A percentile compares a stretch with the other conserved stretches of the same genome.
phyloP scores from a whole-genome alignment of 495 filamentous ascomycete species.

The Aspergillus ellipticus region DNA sequence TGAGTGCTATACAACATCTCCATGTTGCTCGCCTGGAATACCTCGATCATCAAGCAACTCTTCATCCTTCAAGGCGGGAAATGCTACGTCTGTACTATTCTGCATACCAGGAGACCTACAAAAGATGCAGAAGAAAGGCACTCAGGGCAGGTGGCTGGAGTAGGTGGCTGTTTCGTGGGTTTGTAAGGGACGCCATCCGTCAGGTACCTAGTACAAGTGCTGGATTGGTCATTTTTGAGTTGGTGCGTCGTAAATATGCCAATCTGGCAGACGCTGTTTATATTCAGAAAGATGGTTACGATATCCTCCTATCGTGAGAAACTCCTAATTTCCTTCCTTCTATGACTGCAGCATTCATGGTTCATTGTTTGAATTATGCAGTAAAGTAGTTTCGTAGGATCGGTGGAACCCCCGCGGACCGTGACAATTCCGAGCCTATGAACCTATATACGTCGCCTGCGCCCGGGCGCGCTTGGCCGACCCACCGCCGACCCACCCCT shows the following conservation, averaged over 20 bases:
- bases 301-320: constrained; percentile 51
- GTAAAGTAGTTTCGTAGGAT: no score
- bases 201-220: constrained; percentile 89
- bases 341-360: background rate
- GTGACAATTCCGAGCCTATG: no score
- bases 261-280: constrained; percentile 60
- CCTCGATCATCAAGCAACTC: constrained; percentile 62
- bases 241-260: constrained; percentile 78
- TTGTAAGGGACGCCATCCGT: constrained; percentile 67
- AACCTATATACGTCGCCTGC: no score
- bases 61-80: constrained; percentile 37
- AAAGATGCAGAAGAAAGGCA: constrained; percentile 63
- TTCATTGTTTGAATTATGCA: background rate
- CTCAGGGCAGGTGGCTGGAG: constrained; percentile 59
- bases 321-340: background rate
- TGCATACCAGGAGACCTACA: constrained; percentile 73
- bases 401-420: no score
- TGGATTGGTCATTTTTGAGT: constrained; percentile 83
- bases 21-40: constrained; percentile 78
- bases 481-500: no score
- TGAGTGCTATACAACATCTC: constrained; percentile 68
- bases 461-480: no score
- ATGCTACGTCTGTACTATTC: constrained; percentile 66
- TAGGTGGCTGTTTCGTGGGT: constrained; percentile 73
- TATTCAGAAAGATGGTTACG: constrained; percentile 65